Conservation (phyloP, 495 filamentous ascomycete genomes). For the Penicillium pulvis region DNA sequence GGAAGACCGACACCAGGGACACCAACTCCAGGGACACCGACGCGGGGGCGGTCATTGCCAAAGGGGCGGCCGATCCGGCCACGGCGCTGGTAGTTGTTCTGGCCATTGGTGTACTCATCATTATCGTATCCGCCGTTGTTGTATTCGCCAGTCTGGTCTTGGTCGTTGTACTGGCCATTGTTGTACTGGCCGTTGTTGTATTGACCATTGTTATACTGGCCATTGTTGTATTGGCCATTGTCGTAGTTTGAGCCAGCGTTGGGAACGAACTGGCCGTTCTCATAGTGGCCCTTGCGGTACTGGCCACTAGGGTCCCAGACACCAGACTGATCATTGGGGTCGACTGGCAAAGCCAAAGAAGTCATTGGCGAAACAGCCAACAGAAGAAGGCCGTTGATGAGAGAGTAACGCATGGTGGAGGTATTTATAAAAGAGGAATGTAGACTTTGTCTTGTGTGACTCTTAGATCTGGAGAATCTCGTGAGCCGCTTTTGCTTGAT, state of each 20-base stretch:
- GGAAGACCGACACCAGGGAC: conserved; percentile 14
- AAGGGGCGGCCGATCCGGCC: not conserved
- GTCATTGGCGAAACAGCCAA: conserved; percentile 28
- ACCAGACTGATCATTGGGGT: conserved; percentile 25
- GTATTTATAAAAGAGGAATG: not conserved
- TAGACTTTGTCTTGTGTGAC: not conserved
- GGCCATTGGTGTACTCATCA: conserved; percentile 7
- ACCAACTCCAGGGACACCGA: conserved; percentile 13
- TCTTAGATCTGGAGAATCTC: conserved; percentile 7
- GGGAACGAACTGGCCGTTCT: conserved; percentile 21
- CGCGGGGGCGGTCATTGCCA: conserved; percentile 9
- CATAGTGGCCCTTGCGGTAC: conserved; percentile 29
- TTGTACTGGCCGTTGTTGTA: conserved; percentile 20
- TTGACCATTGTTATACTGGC: conserved; percentile 16
- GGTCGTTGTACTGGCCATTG: conserved; percentile 11
- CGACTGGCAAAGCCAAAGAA: conserved; percentile 27
- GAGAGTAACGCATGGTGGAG: conserved; percentile 25
- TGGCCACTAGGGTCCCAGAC: conserved; percentile 29
- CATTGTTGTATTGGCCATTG: conserved; percentile 20
- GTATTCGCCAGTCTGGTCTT: conserved; percentile 11
- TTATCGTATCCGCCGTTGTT: conserved; percentile 17
- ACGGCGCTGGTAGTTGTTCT: conserved; percentile 9
- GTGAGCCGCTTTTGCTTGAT: conserved; percentile 20
- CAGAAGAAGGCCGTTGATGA: conserved; percentile 28
- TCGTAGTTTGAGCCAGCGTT: conserved; percentile 19